Conservation (phyloP, 2,329 filamentous ascomycete species). For the Microdochium paspali region DNA sequence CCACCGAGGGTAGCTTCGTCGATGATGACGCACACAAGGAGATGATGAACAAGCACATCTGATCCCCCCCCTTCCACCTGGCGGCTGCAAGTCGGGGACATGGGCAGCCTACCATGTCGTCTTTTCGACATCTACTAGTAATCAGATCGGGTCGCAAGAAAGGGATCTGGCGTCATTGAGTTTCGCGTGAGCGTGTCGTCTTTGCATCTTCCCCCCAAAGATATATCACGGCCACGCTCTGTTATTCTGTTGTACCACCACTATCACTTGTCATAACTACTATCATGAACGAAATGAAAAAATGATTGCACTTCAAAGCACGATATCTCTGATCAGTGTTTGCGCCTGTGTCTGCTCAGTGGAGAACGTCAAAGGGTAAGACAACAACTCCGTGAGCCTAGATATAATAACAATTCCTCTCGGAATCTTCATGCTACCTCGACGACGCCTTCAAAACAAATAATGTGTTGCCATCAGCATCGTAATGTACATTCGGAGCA, state of each 20-base stretch:
- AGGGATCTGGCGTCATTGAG: no score
- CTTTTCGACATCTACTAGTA: no score
- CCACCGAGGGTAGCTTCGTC: constrained; percentile 49
- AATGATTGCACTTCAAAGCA: not conserved
- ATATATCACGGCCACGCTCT: no score
- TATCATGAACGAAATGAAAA: not conserved
- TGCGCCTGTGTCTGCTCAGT: not conserved
- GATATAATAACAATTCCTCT: not conserved
- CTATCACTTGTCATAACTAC: not conserved
- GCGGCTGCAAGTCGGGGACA: not conserved
- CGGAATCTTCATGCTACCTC: no score
- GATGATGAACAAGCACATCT: not conserved
- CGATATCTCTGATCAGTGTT: not conserved
- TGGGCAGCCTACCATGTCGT: no score
- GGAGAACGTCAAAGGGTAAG: no score
- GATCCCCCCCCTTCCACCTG: no score
- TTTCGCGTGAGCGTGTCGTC: not conserved
- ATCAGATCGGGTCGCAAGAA: no score
- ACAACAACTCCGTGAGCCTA: not conserved
- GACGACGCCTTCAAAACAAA: no score
- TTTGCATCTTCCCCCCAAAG: no score
- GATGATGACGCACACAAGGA: constrained; percentile 32
- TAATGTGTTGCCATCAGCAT: no score
- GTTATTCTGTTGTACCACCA: not conserved
- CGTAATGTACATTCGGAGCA: no score